Evolutionary conservation across 2,329 filamentous ascomycete species (phyloP).

Genomic region (Hypoxylon sp.): DNA sequence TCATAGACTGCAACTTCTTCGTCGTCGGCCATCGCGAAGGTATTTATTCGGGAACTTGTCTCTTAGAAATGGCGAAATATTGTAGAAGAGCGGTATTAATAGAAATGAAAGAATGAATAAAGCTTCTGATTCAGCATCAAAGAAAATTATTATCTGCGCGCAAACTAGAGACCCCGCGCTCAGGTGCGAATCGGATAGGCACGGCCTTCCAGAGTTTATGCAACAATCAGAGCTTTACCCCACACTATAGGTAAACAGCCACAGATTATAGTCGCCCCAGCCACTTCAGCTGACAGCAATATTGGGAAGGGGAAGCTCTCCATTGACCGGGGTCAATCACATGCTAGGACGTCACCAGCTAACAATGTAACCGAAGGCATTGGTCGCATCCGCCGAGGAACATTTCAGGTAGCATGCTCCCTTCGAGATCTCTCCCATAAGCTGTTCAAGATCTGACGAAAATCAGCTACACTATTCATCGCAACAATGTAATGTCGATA

Average conservation of each 20-base stretch:
- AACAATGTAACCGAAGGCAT: slow-evolving; percentile 32
- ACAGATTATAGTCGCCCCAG: slow-evolving; percentile 3
- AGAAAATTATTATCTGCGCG: slow-evolving; percentile 29
- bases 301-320: slow-evolving; percentile 6
- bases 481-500: slow-evolving; percentile 48
- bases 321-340: slow-evolving; percentile 44
- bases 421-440: slow-evolving; percentile 18
- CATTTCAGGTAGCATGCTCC: slow-evolving; percentile 22
- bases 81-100: not conserved
- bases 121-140: slow-evolving; percentile 10
- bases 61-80: not conserved
- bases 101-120: slow-evolving; percentile 7
- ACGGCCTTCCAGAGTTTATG: slow-evolving; percentile 35
- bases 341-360: slow-evolving; percentile 52
- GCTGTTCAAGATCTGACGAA: not conserved
- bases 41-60: not conserved
- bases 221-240: slow-evolving; percentile 30
- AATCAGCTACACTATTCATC: slow-evolving; percentile 3
- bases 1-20: slow-evolving; percentile 84
- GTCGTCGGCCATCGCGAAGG: slow-evolving; percentile 74
- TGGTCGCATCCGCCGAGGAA: slow-evolving; percentile 51
- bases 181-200: slow-evolving; percentile 34
- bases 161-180: slow-evolving; percentile 38
- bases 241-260: slow-evolving; percentile 19
- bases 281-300: slow-evolving; percentile 10